Percentiles rank a stretch among this genome's conserved stretches.
Conservation (phyloP, 164 flowering plant genomes). For the Cinnamomum chago region DNA sequence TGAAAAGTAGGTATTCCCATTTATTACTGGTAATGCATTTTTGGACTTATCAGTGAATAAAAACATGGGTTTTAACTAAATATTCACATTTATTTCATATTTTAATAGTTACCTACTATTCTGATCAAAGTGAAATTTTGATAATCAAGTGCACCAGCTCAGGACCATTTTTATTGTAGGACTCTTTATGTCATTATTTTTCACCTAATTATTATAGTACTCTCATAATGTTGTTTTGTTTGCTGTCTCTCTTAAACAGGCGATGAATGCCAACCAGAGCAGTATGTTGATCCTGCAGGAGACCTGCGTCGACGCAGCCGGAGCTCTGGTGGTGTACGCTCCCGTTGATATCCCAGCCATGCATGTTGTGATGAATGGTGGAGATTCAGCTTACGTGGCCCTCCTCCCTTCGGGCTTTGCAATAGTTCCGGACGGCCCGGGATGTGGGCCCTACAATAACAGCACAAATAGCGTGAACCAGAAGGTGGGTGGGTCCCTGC, state of each 20-base stretch:
- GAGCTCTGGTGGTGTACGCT: slow-evolving; percentile 93
- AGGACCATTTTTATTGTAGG: no score
- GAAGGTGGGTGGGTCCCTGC: slow-evolving; percentile 62
- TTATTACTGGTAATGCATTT: no score
- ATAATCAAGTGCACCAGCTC: background rate
- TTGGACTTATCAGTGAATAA: no score
- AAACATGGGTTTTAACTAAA: no score
- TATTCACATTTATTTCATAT: no score
- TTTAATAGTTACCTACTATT: background rate
- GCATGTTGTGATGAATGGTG: slow-evolving; percentile 97
- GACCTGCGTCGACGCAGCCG: slow-evolving; percentile 84
- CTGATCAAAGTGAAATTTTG: background rate
- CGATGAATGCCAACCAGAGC: slow-evolving; percentile 79
- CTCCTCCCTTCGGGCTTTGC: slow-evolving; percentile 90
- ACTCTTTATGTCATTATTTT: no score
- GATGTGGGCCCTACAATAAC: slow-evolving; percentile 1
- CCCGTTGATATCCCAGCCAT: slow-evolving; percentile 98
- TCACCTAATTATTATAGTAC: background rate
- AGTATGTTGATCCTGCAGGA: slow-evolving; percentile 93
- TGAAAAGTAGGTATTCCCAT: no score
- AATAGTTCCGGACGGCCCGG: slow-evolving; percentile 67
- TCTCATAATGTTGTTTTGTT: background rate
- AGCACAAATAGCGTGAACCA: slow-evolving; percentile 2
- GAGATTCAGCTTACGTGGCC: slow-evolving; percentile 92
- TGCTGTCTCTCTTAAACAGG: slow-evolving; percentile 40